A percentile compares a stretch with the other conserved stretches of the same genome.
phyloP scores from a whole-genome alignment of 1,284 basidiomycete species.

The Ganoderma meredithae region DNA sequence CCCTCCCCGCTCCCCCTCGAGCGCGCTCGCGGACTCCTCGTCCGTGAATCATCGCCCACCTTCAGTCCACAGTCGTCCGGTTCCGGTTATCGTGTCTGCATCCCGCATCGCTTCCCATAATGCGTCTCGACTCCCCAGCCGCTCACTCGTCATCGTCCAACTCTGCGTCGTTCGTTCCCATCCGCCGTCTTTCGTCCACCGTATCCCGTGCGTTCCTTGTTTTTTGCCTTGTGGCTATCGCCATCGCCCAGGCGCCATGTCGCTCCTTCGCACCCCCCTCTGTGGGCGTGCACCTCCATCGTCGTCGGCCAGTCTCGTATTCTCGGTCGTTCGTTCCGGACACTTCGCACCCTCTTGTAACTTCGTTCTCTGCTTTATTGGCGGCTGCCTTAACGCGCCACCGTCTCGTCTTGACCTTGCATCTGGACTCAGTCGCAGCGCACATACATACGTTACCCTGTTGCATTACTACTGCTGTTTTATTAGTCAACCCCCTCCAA shows the following conservation, averaged over 20 bases:
- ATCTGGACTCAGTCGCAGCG: conserved; percentile 7
- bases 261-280: conserved; percentile 19
- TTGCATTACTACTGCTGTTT: conserved; percentile 15
- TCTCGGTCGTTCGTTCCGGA: background rate
- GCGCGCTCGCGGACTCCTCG: background rate
- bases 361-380: background rate
- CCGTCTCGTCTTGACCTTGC: background rate
- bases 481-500: conserved; percentile 1
- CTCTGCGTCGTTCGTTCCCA: conserved; percentile 10
- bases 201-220: conserved; percentile 11
- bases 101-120: conserved; percentile 18
- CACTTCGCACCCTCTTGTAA: background rate
- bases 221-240: conserved; percentile 11
- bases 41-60: background rate
- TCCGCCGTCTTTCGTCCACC: background rate
- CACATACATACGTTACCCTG: conserved; percentile 6
- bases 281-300: background rate
- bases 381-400: background rate
- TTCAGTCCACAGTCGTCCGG: conserved; percentile 8
- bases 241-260: conserved; percentile 22
- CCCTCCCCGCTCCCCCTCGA: conserved; percentile 8
- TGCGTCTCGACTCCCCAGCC: conserved; percentile 12
- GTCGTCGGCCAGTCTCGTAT: background rate
- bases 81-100: conserved; percentile 9
- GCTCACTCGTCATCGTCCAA: conserved; percentile 15